phyloP scores from a whole-genome alignment of 1,139 yeast species.

The Meyerozyma athensensis region DNA sequence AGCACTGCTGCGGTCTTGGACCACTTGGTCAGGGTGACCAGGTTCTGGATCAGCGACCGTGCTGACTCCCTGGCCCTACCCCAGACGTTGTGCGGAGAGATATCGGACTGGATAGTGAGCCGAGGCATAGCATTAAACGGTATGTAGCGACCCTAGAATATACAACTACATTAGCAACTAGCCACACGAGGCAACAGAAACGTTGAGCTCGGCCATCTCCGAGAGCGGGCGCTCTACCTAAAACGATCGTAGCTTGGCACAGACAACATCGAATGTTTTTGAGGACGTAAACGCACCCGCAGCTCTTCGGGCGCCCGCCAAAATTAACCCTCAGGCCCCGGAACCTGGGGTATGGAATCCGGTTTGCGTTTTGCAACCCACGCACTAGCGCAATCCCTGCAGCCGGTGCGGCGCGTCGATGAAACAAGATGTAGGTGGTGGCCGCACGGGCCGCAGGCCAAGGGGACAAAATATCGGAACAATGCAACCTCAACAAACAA shows the following conservation, averaged over 20 bases:
- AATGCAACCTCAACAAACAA: no score
- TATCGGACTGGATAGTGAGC: constrained; percentile 28
- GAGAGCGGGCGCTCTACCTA: no score
- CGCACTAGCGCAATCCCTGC: not conserved
- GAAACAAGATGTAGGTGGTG: constrained; percentile 1
- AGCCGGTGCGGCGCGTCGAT: not conserved
- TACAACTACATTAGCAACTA: constrained; percentile 2
- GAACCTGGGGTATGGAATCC: no score
- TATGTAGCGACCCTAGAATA: constrained; percentile 15
- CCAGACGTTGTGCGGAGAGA: constrained; percentile 21
- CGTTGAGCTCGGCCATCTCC: no score
- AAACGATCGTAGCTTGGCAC: no score
- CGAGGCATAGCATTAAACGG: constrained; percentile 35
- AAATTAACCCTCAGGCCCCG: no score
- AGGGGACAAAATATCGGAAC: no score
- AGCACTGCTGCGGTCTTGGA: constrained; percentile 18
- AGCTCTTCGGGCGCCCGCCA: no score
- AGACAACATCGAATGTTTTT: not conserved
- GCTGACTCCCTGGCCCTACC: constrained; percentile 17
- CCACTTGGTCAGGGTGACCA: constrained; percentile 21
- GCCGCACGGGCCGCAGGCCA: no score
- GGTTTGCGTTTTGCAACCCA: not conserved
- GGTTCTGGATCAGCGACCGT: constrained; percentile 32
- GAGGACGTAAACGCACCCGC: not conserved
- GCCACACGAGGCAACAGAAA: no score